These are phyloP conservation scores for Hyaloscypha hepaticicola DNA, from an alignment of 495 filamentous ascomycete genomes.

Conservation along the genomic window DNA sequence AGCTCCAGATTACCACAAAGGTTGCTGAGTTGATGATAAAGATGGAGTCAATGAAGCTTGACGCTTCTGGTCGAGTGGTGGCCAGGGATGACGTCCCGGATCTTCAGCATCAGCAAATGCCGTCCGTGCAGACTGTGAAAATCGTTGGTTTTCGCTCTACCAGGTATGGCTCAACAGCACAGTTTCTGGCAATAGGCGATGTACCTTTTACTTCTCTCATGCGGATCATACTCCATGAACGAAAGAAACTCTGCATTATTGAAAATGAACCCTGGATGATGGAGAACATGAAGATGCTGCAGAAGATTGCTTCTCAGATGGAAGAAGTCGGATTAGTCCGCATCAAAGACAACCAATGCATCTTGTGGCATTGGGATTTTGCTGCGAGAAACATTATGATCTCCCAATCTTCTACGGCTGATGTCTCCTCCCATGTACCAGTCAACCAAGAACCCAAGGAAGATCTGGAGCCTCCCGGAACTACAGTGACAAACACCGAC, in stretches of 20 bases:
- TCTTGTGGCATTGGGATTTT: constrained; percentile 22
- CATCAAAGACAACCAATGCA: background rate
- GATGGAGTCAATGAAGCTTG: background rate
- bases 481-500: too few species aligned
- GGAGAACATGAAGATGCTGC: background rate
- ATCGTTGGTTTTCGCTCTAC: too few species aligned
- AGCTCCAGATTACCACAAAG: constrained; percentile 8
- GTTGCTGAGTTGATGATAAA: constrained; percentile 14
- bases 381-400: constrained; percentile 18
- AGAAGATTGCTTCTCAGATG: constrained; percentile 8
- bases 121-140: background rate
- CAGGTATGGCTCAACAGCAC: too few species aligned
- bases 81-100: background rate
- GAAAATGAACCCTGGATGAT: too few species aligned
- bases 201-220: too few species aligned
- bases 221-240: background rate
- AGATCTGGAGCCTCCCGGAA: too few species aligned
- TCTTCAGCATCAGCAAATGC: background rate
- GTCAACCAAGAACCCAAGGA: too few species aligned
- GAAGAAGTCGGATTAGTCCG: background rate
- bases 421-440: too few species aligned
- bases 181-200: too few species aligned
- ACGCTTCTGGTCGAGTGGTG: constrained; percentile 10
- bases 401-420: too few species aligned
- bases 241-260: too few species aligned